These are phyloP conservation scores for Aureobasidium sp. DNA, from an alignment of 2,329 filamentous ascomycete species.

Conservation along the genomic window DNA sequence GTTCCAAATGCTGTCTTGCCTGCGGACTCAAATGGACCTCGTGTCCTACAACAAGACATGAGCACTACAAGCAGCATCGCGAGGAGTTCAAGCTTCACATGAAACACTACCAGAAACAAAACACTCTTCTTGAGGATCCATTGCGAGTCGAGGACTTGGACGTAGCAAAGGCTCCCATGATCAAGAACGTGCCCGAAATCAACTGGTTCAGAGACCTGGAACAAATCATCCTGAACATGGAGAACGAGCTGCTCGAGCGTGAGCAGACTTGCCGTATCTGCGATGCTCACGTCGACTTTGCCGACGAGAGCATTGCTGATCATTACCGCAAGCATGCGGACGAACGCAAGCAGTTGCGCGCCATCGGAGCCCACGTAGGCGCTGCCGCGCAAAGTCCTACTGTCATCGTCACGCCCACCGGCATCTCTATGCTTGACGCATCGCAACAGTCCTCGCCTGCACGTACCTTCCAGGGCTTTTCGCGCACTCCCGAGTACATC, in stretches of 20 bases:
- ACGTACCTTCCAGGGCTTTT: too few relatives aligned
- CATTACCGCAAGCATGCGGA: not conserved
- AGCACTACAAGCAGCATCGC: conserved; percentile 4
- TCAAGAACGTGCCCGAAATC: not conserved
- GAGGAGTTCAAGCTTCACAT: not conserved
- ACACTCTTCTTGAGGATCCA: not conserved
- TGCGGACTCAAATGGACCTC: conserved; percentile 1
- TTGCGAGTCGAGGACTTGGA: not conserved
- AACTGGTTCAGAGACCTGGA: conserved; percentile 1
- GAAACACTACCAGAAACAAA: not conserved
- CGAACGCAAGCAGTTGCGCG: not conserved
- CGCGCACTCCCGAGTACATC: not conserved
- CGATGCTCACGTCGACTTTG: not conserved
- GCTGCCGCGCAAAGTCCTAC: too few relatives aligned
- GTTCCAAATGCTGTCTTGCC: not conserved
- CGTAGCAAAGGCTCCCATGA: not conserved
- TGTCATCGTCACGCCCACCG: not conserved
- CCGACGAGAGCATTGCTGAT: not conserved
- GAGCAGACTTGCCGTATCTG: conserved; percentile 4
- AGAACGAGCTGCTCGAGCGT: conserved; percentile 11
- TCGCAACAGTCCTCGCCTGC: not conserved
- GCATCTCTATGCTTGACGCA: not conserved
- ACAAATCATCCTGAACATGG: not conserved
- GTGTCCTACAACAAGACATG: not conserved
- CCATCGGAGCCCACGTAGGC: not conserved